Conservation (phyloP, 495 filamentous ascomycete genomes). For the Penicillium lividum region DNA sequence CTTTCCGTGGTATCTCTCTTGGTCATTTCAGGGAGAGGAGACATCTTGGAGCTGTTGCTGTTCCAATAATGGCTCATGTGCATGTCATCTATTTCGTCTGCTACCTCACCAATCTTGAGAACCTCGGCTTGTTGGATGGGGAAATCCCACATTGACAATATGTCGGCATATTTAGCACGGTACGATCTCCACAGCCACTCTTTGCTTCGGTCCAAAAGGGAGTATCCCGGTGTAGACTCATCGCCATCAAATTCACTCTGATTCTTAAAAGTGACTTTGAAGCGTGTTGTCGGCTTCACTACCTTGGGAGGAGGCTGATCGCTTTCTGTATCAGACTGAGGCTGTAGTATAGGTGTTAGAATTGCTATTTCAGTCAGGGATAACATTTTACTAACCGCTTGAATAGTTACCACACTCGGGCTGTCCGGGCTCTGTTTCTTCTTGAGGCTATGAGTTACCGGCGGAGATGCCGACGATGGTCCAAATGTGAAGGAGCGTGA, state of each 20-base stretch:
- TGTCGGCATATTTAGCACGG: conserved; percentile 75
- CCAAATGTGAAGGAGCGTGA: conserved; percentile 70
- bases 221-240: conserved; percentile 58
- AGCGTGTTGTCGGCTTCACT: conserved; percentile 34
- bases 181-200: conserved; percentile 66
- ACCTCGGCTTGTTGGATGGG: conserved; percentile 75
- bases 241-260: conserved; percentile 77
- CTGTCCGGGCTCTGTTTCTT: conserved; percentile 71
- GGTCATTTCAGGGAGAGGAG: conserved; percentile 25
- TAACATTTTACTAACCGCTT: conserved; percentile 64
- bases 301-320: conserved; percentile 30
- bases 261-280: conserved; percentile 72
- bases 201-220: conserved; percentile 68
- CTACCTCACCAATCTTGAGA: conserved; percentile 63
- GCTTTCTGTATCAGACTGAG: conserved; percentile 50
- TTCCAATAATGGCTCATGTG: conserved; percentile 27
- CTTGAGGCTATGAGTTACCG: conserved; percentile 42
- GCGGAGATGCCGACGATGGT: conserved; percentile 68
- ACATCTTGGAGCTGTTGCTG: conserved; percentile 22
- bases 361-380: background rate
- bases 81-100: conserved; percentile 17
- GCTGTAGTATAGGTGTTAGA: conserved; percentile 17
- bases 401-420: conserved; percentile 58
- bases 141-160: conserved; percentile 80
- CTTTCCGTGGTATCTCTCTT: background rate